phyloP scores from a whole-genome alignment of 1,139 yeast species.

The Kluyveromyces marxianus region DNA sequence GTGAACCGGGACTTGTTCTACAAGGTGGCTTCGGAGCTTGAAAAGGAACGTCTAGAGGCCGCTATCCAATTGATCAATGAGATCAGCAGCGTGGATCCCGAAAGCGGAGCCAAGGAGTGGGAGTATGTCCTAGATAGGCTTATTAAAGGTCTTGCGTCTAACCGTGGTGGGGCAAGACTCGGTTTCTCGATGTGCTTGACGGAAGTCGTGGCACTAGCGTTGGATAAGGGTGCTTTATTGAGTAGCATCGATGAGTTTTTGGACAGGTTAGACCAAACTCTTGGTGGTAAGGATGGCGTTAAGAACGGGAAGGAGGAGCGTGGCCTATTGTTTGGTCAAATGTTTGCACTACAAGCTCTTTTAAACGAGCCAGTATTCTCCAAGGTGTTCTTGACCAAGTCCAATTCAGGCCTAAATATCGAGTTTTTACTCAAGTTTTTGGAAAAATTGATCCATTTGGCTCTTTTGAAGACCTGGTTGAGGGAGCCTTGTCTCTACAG shows the following conservation, averaged over 20 bases:
- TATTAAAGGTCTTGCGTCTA: conserved; percentile 71
- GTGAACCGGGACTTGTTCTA: conserved; percentile 74
- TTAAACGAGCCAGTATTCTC: conserved; percentile 43
- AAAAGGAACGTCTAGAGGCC: conserved; percentile 63
- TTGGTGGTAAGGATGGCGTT: conserved; percentile 29
- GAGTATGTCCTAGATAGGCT: conserved; percentile 72
- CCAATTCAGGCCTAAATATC: conserved; percentile 22
- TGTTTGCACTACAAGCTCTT: conserved; percentile 78
- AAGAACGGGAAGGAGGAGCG: conserved; percentile 78
- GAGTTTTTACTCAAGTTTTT: conserved; percentile 37
- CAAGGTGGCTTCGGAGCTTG: conserved; percentile 68
- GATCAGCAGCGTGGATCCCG: conserved; percentile 30
- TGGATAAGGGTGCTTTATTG: conserved; percentile 30
- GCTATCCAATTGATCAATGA: conserved; percentile 64
- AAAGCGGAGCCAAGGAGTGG: conserved; percentile 55
- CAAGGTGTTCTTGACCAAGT: conserved; percentile 34
- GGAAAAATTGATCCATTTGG: conserved; percentile 47
- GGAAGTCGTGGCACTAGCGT: conserved; percentile 52
- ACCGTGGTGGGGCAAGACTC: conserved; percentile 74
- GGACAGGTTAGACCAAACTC: conserved; percentile 33
- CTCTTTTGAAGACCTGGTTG: conserved; percentile 71
- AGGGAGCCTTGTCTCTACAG: conserved; percentile 76
- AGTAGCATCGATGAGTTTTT: conserved; percentile 23
- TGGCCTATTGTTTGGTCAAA: conserved; percentile 69
- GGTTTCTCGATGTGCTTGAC: conserved; percentile 88